These are phyloP conservation scores for Rhytidiadelphus loreus DNA, from an alignment of 225 moss, liverwort and hornwort species.

Conservation along the genomic window DNA sequence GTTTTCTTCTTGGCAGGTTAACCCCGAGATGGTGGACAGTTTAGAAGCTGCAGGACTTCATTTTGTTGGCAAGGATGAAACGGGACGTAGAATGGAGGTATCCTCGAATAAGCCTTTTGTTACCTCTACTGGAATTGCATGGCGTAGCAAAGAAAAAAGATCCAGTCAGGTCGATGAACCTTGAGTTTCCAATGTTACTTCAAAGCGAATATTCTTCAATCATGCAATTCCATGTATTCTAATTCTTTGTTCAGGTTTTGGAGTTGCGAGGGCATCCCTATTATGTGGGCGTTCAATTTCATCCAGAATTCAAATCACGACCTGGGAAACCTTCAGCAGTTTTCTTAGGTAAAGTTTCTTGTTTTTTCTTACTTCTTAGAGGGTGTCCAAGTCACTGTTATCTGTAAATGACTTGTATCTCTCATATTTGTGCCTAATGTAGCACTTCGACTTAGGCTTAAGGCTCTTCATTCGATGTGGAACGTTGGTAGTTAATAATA, in stretches of 20 bases:
- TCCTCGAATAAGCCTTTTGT: neutral
- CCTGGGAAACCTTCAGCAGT: conserved; percentile 90
- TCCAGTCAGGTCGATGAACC: neutral
- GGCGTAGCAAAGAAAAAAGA: neutral
- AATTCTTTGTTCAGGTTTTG: conserved; percentile 45
- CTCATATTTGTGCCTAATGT: neutral
- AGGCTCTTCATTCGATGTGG: neutral
- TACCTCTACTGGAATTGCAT: neutral
- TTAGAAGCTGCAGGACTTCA: conserved; percentile 70
- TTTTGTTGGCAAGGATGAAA: conserved; percentile 90
- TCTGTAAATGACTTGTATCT: neutral
- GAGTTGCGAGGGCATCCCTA: conserved; percentile 72
- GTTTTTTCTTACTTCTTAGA: neutral
- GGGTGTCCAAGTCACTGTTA: neutral
- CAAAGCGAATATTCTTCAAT: neutral
- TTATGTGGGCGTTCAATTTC: conserved; percentile 88
- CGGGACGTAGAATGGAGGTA: conserved; percentile 94
- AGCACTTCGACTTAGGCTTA: neutral
- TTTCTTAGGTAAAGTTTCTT: conserved; percentile 45
- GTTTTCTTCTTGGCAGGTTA: conserved; percentile 44
- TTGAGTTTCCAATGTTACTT: neutral
- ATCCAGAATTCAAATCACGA: conserved; percentile 88
- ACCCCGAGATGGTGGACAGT: conserved; percentile 78
- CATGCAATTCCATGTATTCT: neutral
- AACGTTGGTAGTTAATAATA: neutral